Conservation (phyloP, 2,329 filamentous ascomycete genomes). For the Cladosporium sp. region DNA sequence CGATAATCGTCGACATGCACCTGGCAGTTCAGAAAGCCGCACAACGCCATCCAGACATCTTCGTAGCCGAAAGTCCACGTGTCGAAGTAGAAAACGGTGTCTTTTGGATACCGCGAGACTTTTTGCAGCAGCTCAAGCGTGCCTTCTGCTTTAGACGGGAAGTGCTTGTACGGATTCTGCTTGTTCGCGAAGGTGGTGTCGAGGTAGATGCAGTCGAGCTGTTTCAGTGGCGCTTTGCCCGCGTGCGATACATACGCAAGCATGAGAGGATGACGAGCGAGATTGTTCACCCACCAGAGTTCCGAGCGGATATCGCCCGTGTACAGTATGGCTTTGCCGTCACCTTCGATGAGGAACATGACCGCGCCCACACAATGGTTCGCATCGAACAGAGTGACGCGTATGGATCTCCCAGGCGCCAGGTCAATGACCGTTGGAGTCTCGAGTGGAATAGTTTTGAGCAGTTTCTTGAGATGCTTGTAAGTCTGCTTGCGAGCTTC, state of each 20-base stretch:
- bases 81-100: constrained; percentile 81
- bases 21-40: constrained; percentile 67
- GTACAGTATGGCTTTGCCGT: constrained; percentile 74
- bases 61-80: constrained; percentile 95
- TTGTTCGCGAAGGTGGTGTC: constrained; percentile 77
- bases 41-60: constrained; percentile 83
- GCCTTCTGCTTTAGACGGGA: constrained; percentile 71
- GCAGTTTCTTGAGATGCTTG: constrained; percentile 69
- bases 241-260: constrained; percentile 62
- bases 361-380: constrained; percentile 90
- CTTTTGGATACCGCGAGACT: constrained; percentile 66
- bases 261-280: constrained; percentile 71
- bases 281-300: constrained; percentile 76
- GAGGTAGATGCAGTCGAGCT: constrained; percentile 79
- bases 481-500: constrained; percentile 76
- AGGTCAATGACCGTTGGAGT: constrained; percentile 78
- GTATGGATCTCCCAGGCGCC: constrained; percentile 65
- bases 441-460: constrained; percentile 80
- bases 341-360: constrained; percentile 86
- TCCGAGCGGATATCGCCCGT: constrained; percentile 89
- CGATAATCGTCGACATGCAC: constrained; percentile 87
- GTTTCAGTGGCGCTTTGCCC: constrained; percentile 54
- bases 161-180: constrained; percentile 51
- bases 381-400: constrained; percentile 83
- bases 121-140: constrained; percentile 72